Conservation (phyloP, 2,329 filamentous ascomycete species). For the Pyrenophora teres region DNA sequence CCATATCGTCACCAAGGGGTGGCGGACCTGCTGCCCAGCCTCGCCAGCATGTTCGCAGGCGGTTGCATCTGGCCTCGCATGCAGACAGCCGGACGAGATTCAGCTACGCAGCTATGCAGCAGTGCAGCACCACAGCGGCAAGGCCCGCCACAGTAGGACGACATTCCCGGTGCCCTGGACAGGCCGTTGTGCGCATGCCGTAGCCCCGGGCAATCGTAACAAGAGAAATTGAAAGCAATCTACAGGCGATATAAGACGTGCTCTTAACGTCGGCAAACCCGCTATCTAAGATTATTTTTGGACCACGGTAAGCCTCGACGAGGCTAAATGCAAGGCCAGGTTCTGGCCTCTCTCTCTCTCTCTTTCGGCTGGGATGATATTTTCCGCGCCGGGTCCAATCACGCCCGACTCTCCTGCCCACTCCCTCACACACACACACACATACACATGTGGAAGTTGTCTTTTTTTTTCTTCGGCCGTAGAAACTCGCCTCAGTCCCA, state of each 20-base stretch:
- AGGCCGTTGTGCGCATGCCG: constrained; percentile 27
- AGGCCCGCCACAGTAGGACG: constrained; percentile 24
- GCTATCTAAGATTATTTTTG: constrained; percentile 39
- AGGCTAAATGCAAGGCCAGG: constrained; percentile 36
- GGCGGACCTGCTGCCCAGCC: too few relatives aligned
- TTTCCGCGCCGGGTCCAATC: constrained; percentile 28
- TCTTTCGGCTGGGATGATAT: constrained; percentile 25
- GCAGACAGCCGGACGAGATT: constrained; percentile 1
- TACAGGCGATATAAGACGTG: constrained; percentile 37
- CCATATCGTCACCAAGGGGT: not conserved
- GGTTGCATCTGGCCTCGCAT: not conserved
- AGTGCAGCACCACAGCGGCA: constrained; percentile 23
- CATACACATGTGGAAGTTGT: not conserved
- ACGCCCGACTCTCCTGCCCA: constrained; percentile 11
- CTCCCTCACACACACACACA: too few relatives aligned
- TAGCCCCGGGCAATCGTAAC: constrained; percentile 36
- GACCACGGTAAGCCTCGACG: constrained; percentile 25
- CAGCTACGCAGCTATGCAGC: constrained; percentile 10
- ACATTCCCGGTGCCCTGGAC: constrained; percentile 22
- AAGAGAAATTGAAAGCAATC: constrained; percentile 41
- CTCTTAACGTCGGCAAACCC: constrained; percentile 44
- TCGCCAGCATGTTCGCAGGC: not conserved
- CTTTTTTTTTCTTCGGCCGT: constrained; percentile 8
- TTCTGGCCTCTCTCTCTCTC: constrained; percentile 15
- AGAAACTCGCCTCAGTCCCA: constrained; percentile 7